Percentiles rank a stretch among this genome's conserved stretches.
These are phyloP conservation scores for Fusarium fujikuroi DNA, from an alignment of 2,329 filamentous ascomycete genomes.

Conservation along the genomic window DNA sequence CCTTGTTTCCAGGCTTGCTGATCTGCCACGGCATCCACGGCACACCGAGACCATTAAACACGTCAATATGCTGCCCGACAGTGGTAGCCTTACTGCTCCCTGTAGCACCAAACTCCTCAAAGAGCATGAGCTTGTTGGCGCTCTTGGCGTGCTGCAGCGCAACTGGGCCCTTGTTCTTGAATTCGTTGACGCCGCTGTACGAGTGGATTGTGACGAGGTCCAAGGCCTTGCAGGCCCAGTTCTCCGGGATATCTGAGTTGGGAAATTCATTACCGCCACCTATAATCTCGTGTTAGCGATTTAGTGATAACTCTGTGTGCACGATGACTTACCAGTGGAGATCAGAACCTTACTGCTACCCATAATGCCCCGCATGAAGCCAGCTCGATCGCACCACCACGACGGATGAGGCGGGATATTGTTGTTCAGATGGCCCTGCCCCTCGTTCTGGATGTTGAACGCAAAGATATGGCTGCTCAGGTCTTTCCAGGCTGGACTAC, in stretches of 20 bases:
- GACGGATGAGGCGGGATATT: neutral
- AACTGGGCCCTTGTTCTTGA: neutral
- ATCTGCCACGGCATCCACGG: neutral
- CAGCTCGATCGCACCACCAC: neutral
- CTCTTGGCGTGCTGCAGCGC: neutral
- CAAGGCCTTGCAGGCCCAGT: neutral
- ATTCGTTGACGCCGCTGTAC: neutral
- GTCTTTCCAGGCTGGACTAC: neutral
- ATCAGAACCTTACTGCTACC: neutral
- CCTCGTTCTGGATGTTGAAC: neutral
- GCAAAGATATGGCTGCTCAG: neutral
- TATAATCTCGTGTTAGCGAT: fast-evolving
- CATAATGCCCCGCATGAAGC: neutral
- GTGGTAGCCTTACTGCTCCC: neutral
- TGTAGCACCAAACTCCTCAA: neutral
- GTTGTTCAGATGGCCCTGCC: neutral
- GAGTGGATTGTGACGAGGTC: neutral
- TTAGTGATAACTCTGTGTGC: no score
- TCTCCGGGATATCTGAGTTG: neutral
- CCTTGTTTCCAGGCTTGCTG: neutral
- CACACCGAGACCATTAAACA: neutral
- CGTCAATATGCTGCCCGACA: neutral
- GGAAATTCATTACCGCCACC: neutral
- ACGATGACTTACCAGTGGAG: neutral
- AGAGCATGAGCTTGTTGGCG: neutral